phyloP scores from a whole-genome alignment of 768 basidiomycete genomes.

The Hericium rajendrae region DNA sequence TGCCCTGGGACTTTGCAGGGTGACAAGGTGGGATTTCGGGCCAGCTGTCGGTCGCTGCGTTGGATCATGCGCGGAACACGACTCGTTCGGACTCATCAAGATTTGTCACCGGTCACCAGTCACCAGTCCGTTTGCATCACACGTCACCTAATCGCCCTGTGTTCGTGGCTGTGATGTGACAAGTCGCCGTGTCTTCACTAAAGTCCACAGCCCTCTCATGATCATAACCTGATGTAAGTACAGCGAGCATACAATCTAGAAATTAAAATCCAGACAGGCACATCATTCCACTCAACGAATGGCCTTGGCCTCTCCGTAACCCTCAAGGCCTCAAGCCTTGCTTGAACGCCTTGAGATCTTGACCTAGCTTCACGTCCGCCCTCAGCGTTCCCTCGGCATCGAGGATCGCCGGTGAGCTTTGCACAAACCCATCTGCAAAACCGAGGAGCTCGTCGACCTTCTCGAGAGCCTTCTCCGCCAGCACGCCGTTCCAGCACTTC shows the following conservation, averaged over 20 bases:
- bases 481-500: conserved; percentile 45
- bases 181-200: too few species aligned
- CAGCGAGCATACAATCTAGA: not conserved
- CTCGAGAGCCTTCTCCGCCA: conserved; percentile 27
- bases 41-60: too few species aligned
- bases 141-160: too few species aligned
- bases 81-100: too few species aligned
- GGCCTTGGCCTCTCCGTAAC: conserved; percentile 52
- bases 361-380: conserved; percentile 47
- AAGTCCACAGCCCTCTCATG: too few species aligned
- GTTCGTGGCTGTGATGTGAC: too few species aligned
- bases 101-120: too few species aligned
- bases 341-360: conserved; percentile 62
- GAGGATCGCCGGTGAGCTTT: conserved; percentile 46
- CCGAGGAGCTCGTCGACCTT: conserved; percentile 38
- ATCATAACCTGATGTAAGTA: too few species aligned
- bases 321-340: conserved; percentile 39
- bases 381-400: conserved; percentile 38
- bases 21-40: too few species aligned
- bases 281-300: conserved; percentile 65
- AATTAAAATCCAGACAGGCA: conserved; percentile 51
- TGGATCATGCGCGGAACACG: too few species aligned
- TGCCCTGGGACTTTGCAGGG: too few species aligned
- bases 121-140: too few species aligned
- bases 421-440: conserved; percentile 47